Percentiles rank a stretch among this genome's conserved stretches.
Conservation (phyloP, 129 eudicot genomes). For the Chrysanthemum seticuspe region DNA sequence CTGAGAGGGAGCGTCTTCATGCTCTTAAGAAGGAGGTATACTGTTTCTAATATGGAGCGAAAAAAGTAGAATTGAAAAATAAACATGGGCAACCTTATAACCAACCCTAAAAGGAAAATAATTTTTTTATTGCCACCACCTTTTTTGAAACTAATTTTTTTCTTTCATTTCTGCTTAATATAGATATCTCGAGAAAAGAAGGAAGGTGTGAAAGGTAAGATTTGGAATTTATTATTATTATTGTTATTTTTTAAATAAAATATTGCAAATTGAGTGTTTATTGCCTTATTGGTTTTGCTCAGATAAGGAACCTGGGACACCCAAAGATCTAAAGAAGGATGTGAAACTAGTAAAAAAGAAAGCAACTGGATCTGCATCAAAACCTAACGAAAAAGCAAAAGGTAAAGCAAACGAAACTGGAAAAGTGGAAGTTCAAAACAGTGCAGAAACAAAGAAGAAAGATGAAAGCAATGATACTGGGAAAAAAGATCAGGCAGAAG, state of each 20-base stretch:
- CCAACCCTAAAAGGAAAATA: not conserved
- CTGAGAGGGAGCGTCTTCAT: constrained; percentile 55
- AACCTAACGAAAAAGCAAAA: constrained; percentile 38
- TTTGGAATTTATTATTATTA: not conserved
- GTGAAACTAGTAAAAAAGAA: constrained; percentile 49
- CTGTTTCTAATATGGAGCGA: not conserved
- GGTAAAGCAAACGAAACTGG: constrained; percentile 39
- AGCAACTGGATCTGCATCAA: constrained; percentile 36
- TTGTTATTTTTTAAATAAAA: not conserved
- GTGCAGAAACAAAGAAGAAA: constrained; percentile 36
- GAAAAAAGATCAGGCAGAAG: constrained; percentile 37
- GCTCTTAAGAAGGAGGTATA: constrained; percentile 66
- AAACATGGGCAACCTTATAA: not conserved
- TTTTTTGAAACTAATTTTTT: constrained; percentile 18
- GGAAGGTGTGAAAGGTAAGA: constrained; percentile 61
- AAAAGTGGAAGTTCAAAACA: constrained; percentile 40
- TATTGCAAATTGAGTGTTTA: constrained; percentile 1
- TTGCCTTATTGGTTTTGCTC: constrained; percentile 12
- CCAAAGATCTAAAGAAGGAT: constrained; percentile 47
- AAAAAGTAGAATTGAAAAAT: not conserved
- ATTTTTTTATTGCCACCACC: not conserved
- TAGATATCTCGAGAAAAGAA: constrained; percentile 56
- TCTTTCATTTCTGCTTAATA: constrained; percentile 11
- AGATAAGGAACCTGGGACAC: constrained; percentile 40
- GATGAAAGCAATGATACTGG: constrained; percentile 36